These are phyloP conservation scores for Lithocarpus polystachyus DNA, from an alignment of 306 rosid species.

Conservation along the genomic window DNA sequence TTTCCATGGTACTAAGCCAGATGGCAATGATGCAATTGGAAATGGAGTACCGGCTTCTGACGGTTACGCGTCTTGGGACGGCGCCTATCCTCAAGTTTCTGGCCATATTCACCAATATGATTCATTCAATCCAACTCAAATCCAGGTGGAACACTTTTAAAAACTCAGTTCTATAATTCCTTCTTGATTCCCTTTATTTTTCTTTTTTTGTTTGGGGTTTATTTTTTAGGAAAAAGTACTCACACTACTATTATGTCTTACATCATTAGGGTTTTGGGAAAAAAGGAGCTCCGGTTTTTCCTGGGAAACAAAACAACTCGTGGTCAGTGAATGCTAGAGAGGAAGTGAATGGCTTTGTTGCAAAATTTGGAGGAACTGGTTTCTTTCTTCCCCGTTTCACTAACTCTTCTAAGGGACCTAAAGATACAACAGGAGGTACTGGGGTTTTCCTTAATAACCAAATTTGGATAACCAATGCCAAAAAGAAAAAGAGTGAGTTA, in stretches of 20 bases:
- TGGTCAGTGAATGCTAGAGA: background rate
- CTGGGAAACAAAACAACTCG: background rate
- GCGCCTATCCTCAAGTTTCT: background rate
- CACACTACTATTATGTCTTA: background rate
- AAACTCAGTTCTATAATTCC: background rate
- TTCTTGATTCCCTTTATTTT: background rate
- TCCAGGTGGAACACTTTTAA: background rate
- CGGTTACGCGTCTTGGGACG: background rate
- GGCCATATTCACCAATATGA: background rate
- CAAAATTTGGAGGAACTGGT: conserved; percentile 14
- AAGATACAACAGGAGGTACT: background rate
- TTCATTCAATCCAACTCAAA: background rate
- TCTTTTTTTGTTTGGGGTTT: background rate
- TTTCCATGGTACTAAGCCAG: background rate
- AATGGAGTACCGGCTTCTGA: background rate
- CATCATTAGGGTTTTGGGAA: background rate
- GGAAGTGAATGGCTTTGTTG: background rate
- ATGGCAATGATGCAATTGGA: background rate
- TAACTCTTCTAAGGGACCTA: background rate
- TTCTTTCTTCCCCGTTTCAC: conserved; percentile 15
- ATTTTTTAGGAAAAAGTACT: background rate
- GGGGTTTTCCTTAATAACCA: background rate
- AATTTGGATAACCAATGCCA: background rate
- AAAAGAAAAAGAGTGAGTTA: conserved; percentile 1
- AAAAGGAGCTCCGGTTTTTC: background rate